Percentiles rank a stretch among this genome's conserved stretches.
phyloP scores from a whole-genome alignment of 2,329 filamentous ascomycete species.

The Pseudogymnoascus sp. region DNA sequence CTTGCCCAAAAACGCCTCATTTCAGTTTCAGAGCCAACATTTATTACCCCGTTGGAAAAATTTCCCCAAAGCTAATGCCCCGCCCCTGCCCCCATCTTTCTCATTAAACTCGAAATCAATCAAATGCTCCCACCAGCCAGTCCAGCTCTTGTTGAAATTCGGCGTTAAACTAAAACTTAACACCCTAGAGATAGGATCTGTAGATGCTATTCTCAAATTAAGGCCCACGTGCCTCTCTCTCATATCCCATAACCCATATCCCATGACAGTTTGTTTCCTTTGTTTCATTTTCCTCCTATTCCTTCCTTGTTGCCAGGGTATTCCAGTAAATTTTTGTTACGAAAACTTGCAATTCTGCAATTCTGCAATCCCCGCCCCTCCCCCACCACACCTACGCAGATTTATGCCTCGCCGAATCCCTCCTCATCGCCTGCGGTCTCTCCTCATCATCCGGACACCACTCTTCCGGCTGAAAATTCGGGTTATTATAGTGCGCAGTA shows the following conservation, averaged over 20 bases:
- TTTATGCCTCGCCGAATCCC: background rate
- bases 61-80: background rate
- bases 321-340: background rate
- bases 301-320: background rate
- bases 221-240: background rate
- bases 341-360: background rate
- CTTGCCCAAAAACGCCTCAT: background rate
- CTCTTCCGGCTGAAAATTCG: constrained; percentile 49
- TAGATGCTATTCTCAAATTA: background rate
- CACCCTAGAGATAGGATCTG: background rate
- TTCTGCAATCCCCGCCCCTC: background rate
- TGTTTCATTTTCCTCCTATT: background rate
- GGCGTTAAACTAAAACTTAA: too few relatives aligned
- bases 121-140: background rate
- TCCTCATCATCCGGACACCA: constrained; percentile 31
- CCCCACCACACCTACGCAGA: background rate
- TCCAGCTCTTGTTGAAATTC: background rate
- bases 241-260: background rate
- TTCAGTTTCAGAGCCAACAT: background rate
- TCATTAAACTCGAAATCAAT: background rate
- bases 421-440: background rate
- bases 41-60: background rate
- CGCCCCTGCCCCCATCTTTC: background rate
- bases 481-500: constrained; percentile 57
- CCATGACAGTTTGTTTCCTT: background rate